Base-by-base conservation (phyloP, 140 eudicot species). In the Anethum foeniculum region DNA sequence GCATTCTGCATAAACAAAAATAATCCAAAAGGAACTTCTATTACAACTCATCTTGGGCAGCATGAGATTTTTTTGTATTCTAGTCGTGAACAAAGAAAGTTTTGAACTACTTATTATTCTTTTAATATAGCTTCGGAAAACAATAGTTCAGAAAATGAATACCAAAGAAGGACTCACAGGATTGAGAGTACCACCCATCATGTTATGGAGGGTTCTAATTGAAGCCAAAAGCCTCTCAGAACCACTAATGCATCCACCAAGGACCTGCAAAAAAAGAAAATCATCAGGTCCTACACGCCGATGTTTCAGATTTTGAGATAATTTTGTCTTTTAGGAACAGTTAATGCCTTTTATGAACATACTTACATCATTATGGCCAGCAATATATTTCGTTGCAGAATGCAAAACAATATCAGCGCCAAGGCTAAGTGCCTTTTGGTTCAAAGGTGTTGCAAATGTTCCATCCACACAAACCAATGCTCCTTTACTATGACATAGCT, bases 241-340 rank as follows among this genome's bases (percentile, higher is more conserved):
- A 82, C 98, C 98, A 49, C 98, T 94, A 75, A 94, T 81, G 27
- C 93, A 88, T 81, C 98, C 98, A 56, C 86, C 97, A 81, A 94
- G 89, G 68, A 94, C 98, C 98, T 94, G 83, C n/a, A 10, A 5
- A 10, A n/a, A 34, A 85, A 75, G 27, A 74, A 1, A 28, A 71
- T 21, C 3, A 6, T 28, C 4, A 49, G 51, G 16, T 21, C 46
- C 23, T 21, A 47, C 48, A 25, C 6, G 52, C 28, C 9, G 19
- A 8, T 51, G 19, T 15, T 49, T 49, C 21, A 1, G 16, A 16
- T 15, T 49, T 49, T 1, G 23, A 49, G 56, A 4, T 14, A 49
- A 49, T 15, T 19, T 16, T 49, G 21, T 49, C 6, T 15, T 49
- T 15, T 14, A 15, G 56, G 56, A 23, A 49, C 23, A 49, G 56